These are phyloP conservation scores for Lactarius indigo DNA, from an alignment of 768 basidiomycete species.

Conservation along the genomic window DNA sequence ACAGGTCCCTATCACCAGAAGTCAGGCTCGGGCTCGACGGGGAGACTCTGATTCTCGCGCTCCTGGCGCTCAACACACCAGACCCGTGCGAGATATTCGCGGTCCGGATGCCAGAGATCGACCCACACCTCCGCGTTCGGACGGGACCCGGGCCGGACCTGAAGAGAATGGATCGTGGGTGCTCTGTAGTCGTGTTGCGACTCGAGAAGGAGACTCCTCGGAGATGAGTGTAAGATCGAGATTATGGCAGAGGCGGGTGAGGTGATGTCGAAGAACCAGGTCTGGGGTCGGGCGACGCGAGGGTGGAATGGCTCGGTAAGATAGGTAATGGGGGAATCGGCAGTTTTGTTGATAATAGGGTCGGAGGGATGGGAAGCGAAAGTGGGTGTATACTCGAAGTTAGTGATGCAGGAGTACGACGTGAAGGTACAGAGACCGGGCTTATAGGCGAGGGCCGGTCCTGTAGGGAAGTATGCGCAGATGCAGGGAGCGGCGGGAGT, in stretches of 20 bases:
- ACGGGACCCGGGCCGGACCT: neutral
- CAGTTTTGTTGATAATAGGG: no score
- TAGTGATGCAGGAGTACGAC: no score
- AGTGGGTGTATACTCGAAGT: no score
- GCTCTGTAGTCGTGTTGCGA: neutral
- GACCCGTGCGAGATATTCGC: no score
- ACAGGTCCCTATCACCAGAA: conserved; percentile 4
- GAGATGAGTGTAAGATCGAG: no score
- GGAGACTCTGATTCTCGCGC: no score
- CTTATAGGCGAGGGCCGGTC: no score
- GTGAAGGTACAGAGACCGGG: no score
- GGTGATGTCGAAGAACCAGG: neutral
- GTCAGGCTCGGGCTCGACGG: neutral
- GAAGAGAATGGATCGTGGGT: neutral
- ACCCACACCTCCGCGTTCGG: neutral
- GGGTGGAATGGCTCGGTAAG: neutral
- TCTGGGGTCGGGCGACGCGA: neutral
- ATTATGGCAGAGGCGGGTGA: neutral
- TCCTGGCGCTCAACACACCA: no score
- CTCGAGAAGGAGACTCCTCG: neutral
- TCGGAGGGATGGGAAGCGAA: no score
- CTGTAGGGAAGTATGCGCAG: no score
- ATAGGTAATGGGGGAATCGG: no score
- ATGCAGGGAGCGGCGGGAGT: conserved; percentile 6
- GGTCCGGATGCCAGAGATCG: neutral